Base-by-base conservation (phyloP, 2,329 filamentous ascomycete genomes). In the Fusarium domesticum region DNA sequence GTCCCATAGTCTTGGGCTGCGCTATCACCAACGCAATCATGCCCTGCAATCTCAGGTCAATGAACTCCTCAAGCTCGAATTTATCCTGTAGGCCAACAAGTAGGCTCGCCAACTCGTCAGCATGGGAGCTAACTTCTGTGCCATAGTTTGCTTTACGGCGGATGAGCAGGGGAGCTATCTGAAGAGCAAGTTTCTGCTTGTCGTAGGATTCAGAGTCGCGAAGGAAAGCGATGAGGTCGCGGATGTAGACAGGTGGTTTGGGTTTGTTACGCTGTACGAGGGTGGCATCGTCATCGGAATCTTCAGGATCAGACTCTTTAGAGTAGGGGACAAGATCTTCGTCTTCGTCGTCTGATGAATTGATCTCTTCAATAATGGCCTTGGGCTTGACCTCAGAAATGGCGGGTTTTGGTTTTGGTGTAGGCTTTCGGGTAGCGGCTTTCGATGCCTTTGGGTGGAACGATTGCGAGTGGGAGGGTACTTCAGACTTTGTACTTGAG, bases 221-320 rank as follows among this genome's bases (percentile, higher is more conserved):
- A 3, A 98, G 75, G 59, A 85, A 91, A 6, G 74, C 64, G 42
- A 97, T 83, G 10, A 97, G 75, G 57, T 95, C 89, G 35, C 90
- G 83, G 47, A 96, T 85, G 59, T 97, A 97, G 1, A 98, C 90
- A 1, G 93, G 93, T 0, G 89, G 80, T 45, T 80, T 86, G 17
- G 85, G 80, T 57, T 93, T 96, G 65, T 93, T 84, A 12, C 91
- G 80, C 45, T 87, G 84, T 37, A 97, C 78, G 15, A 96, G 72
- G 0, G 90, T 95, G 5, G 93, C 85, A 57, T 98, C 95, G 30
- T 96, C 91, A 45, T 96, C 90, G 0, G 89, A 92, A 62, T 98
- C 93, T 62, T 95, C 89, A 0, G 83, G 78, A 55, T 98, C 93
- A 2, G 87, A 90, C 59, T 89, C 88, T 64, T 96, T 96, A 12